These are phyloP conservation scores for Sporothrix pseudoabietina DNA, from an alignment of 2,329 filamentous ascomycete genomes.

Conservation along the genomic window DNA sequence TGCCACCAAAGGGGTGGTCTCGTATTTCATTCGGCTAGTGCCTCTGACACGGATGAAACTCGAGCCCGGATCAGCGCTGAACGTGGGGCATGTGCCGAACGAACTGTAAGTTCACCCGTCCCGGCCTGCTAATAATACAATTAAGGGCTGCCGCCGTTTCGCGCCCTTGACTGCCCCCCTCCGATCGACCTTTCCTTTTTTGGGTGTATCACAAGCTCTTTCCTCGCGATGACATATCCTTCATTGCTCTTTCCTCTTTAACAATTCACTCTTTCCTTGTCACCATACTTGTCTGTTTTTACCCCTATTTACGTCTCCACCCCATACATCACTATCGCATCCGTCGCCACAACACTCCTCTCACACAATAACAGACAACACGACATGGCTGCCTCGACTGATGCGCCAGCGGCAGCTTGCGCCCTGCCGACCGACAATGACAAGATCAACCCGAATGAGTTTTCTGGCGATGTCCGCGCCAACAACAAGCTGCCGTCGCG, in stretches of 20 bases:
- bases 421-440: slow-evolving; percentile 25
- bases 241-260: slow-evolving; percentile 1
- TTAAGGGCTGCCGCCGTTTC: not conserved
- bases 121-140: not conserved
- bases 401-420: not conserved
- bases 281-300: not conserved
- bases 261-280: not conserved
- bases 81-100: not conserved
- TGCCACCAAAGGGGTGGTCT: not conserved
- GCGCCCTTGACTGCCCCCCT: not conserved
- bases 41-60: slow-evolving; percentile 32
- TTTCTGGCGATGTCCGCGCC: slow-evolving; percentile 58
- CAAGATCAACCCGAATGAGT: slow-evolving; percentile 47
- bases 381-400: slow-evolving; percentile 17
- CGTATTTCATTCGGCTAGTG: not conserved
- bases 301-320: not conserved
- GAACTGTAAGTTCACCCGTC: slow-evolving; percentile 18
- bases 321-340: not conserved
- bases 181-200: slow-evolving; percentile 15
- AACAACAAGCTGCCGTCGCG: slow-evolving; percentile 58
- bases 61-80: not conserved
- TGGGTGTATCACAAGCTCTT: slow-evolving; percentile 11
- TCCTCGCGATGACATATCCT: slow-evolving; percentile 7
- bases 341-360: not conserved
- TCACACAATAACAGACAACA: not conserved